These are phyloP conservation scores for Candida tallmaniae DNA, from an alignment of 805 yeast genomes.

Conservation along the genomic window DNA sequence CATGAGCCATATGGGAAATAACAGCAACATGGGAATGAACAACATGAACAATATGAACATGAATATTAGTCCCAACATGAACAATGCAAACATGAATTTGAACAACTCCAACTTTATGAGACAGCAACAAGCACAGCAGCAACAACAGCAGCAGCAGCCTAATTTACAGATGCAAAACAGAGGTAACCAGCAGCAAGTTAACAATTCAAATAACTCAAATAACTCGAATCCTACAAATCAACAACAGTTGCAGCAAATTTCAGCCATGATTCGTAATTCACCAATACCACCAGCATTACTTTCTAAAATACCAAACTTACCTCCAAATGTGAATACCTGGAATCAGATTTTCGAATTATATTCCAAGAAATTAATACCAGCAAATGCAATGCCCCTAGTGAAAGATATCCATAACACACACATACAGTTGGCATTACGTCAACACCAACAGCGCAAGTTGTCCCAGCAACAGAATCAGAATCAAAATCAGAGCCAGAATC, in stretches of 20 bases:
- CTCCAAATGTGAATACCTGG: constrained; percentile 80
- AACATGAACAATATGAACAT: constrained; percentile 2
- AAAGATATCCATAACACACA: constrained; percentile 67
- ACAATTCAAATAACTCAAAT: background rate
- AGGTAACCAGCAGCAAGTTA: constrained; percentile 13
- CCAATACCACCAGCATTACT: constrained; percentile 72
- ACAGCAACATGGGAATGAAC: constrained; percentile 12
- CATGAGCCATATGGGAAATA: constrained; percentile 5
- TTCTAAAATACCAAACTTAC: constrained; percentile 67
- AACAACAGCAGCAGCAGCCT: constrained; percentile 8
- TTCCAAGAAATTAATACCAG: constrained; percentile 54
- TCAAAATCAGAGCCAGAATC: too few relatives aligned
- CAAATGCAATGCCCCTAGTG: constrained; percentile 53
- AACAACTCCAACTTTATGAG: constrained; percentile 1
- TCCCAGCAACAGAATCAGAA: constrained; percentile 17
- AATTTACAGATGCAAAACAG: constrained; percentile 1
- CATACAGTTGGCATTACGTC: constrained; percentile 50
- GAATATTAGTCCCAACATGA: constrained; percentile 1
- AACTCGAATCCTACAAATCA: constrained; percentile 1
- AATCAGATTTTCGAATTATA: constrained; percentile 63
- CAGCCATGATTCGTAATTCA: constrained; percentile 48
- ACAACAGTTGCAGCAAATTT: constrained; percentile 29
- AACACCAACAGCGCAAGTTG: constrained; percentile 42
- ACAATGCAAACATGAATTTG: constrained; percentile 12
- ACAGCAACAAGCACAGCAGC: constrained; percentile 15